phyloP scores from a whole-genome alignment of 768 basidiomycete genomes.

The Auricularia sp. region DNA sequence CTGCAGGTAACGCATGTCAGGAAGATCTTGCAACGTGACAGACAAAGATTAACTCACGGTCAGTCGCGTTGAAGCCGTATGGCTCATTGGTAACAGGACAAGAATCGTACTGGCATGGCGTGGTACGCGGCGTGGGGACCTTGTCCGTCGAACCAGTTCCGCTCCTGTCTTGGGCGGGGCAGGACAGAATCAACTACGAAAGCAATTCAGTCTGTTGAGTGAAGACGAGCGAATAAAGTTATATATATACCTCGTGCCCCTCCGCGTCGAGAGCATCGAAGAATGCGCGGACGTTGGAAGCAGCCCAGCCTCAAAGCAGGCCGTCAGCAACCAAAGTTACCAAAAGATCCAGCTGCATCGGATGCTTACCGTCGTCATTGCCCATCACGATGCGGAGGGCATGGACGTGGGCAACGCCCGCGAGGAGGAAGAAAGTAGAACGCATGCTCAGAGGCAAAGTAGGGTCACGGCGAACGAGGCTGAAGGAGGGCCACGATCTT shows the following conservation, averaged over 20 bases:
- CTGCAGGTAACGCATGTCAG: too few species aligned
- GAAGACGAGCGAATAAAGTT: too few species aligned
- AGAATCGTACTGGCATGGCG: constrained; percentile 33
- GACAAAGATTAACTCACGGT: too few species aligned
- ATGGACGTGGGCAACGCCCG: too few species aligned
- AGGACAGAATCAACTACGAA: constrained; percentile 29
- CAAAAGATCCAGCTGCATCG: background rate
- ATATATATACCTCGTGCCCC: constrained; percentile 12
- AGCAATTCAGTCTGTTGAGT: too few species aligned
- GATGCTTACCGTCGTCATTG: constrained; percentile 19
- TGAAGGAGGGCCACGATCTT: too few species aligned
- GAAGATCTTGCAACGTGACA: too few species aligned
- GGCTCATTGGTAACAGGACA: constrained; percentile 19
- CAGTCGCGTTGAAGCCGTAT: too few species aligned
- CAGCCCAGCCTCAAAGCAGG: constrained; percentile 18
- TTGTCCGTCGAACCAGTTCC: constrained; percentile 35
- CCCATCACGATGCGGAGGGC: constrained; percentile 14
- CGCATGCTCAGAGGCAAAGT: too few species aligned
- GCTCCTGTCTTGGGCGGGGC: constrained; percentile 36
- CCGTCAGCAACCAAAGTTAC: too few species aligned
- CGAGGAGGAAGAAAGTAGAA: too few species aligned
- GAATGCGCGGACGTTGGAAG: constrained; percentile 22
- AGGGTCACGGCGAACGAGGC: too few species aligned
- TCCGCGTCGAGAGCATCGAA: constrained; percentile 17
- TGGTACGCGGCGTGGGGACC: constrained; percentile 17